Conservation (phyloP, 2,329 filamentous ascomycete species). For the Tolypocladium capitatum region DNA sequence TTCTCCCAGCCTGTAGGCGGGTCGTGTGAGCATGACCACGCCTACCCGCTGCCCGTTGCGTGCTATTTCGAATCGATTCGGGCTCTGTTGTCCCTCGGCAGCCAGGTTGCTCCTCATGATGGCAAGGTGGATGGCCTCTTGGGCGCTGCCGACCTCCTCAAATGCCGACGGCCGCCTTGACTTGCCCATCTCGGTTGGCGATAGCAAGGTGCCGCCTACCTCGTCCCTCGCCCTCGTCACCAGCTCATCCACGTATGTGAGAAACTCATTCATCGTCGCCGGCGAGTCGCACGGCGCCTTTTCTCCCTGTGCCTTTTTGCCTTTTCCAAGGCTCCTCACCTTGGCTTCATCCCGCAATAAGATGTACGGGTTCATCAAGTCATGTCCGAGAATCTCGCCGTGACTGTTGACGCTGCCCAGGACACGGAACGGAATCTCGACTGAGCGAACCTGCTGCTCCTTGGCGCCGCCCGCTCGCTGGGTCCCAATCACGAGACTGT, state of each 20-base stretch:
- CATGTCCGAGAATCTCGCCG: slow-evolving; percentile 82
- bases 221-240: slow-evolving; percentile 45
- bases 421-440: slow-evolving; percentile 85
- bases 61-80: slow-evolving; percentile 92
- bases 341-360: slow-evolving; percentile 72
- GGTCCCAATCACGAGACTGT: slow-evolving; percentile 82
- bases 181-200: slow-evolving; percentile 49
- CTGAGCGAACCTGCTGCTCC: slow-evolving; percentile 75
- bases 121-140: slow-evolving; percentile 81
- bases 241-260: slow-evolving; percentile 65
- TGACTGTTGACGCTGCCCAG: slow-evolving; percentile 83
- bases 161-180: slow-evolving; percentile 41
- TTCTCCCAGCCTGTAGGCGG: slow-evolving; percentile 82
- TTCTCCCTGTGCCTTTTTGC: slow-evolving; percentile 13
- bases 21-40: slow-evolving; percentile 76
- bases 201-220: slow-evolving; percentile 49
- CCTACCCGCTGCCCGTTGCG: slow-evolving; percentile 85
- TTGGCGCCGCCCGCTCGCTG: slow-evolving; percentile 68
- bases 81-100: slow-evolving; percentile 56
- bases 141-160: slow-evolving; percentile 49
- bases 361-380: slow-evolving; percentile 89
- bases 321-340: slow-evolving; percentile 31
- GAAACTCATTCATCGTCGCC: slow-evolving; percentile 50
- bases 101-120: slow-evolving; percentile 71
- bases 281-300: slow-evolving; percentile 15